Evolutionary conservation across 176 grass and related monocot species (phyloP), one percentile per base, ranked within the genome.

Genomic region (Eleusine coracana): DNA sequence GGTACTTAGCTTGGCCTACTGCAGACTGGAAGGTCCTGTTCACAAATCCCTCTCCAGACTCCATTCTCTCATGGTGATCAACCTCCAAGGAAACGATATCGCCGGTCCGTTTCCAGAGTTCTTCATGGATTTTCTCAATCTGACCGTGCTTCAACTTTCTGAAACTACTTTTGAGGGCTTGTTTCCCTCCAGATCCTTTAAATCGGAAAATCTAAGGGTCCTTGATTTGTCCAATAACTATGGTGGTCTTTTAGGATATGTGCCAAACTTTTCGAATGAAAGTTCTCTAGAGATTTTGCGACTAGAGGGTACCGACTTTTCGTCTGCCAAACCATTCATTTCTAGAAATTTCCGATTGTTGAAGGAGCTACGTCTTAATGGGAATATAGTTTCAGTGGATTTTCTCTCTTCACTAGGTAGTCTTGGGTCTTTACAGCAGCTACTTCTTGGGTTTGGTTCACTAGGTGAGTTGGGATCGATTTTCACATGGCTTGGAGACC

Each of bases 201-300:
- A 46, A 6, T 77, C 86, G 0, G 66, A 61, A 63, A 66, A 66
- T 49, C 38, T 91, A 13, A 67, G 52, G 11, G 42, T 76, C 0
- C 80, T 91, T 1, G 89, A 87, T 67, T 7, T 87, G 37, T 84
- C 89, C 9, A 0, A 0, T 1, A 91, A 34, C 31, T 34, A 91
- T 7, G 1, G 0, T 0, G 10, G 76, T 21, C 85, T 91, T 18
- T 40, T 21, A 7, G 76, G 68, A 10, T 1, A 80, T 18, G 6
- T 80, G 10, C 77, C 84, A 45, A 56, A 23, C 1, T n/a, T 80
- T 65, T 16, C 25, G 0, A 31, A 70, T 70, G 17, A 23, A 66
- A 86, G 7, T 36, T 80, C 17, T 23, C 36, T 86, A 11, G 4
- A 86, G 6, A 86, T n/a, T 31, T 63, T 85, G 66, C 62, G 41